Evolutionary conservation across 1,284 basidiomycete species (phyloP), one percentile per base, ranked within the genome.

Genomic region (Marasmius oreades): DNA sequence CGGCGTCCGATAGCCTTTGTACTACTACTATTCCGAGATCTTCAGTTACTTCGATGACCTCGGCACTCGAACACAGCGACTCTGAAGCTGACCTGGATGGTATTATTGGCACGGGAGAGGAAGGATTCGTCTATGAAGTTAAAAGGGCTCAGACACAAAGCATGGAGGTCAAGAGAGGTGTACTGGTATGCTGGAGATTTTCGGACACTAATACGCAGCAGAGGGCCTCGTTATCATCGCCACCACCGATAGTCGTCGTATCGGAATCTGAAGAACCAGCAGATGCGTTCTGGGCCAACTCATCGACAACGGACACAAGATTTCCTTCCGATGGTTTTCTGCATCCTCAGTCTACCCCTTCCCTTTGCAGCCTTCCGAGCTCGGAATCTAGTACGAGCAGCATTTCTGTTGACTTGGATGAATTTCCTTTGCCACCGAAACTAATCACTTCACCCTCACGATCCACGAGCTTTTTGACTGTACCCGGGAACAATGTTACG

Each of bases 121-220:
- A 71, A 39, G 65, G 64, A 20, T 61, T 63, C 31, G 63, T 66
- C 3, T 78, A 74, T 59, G 75, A 80, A 55, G 68, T 79, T 37
- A 71, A 69, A 58, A 70, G 75, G 10, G 77, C 70, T 2, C 76
- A 74, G 43, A 74, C 77, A 39, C 74, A 71, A 62, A 81, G 77
- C 57, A 69, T 81, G 62, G 74, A 79, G 62, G 67, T 78, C 57
- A 75, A 77, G 65, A 73, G 71, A 60, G 78, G 75, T 7, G 67
- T 77, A 44, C 59, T 79, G 20, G 61, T 79, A 36, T 66, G 71
- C 22, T 72, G 68, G 61, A 56, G 36, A 48, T 36, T 51, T 39
- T 59, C 55, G 16, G n/a, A 34, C 31, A 22, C 51, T 36, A 46
- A 28, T 18, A 48, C 51, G 23, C 39, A 44, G 5, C 52, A 4